Base-by-base conservation (phyloP, 495 filamentous ascomycete species). In the Neurospora sp. region DNA sequence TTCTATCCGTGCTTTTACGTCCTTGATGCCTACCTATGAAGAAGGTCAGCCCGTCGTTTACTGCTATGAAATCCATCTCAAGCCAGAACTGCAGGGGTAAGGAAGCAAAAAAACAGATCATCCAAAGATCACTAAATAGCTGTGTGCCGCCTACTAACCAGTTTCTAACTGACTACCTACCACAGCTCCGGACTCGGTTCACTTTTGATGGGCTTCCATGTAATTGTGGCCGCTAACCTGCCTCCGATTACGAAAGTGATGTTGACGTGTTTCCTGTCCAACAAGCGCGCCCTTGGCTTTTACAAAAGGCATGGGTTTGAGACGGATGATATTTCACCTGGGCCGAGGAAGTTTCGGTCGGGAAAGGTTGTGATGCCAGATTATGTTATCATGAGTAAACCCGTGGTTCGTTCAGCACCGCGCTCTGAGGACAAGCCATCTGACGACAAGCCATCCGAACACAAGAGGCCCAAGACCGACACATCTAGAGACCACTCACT, bases 11-110 rank as follows among this genome's bases (percentile, higher is more conserved):
- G 94, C 89, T 0, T 97, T 96, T 73, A 83, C 91, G 2, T 95
- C 93, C 3, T 89, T 96, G 77, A 93, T 94, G 91, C 88, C 92
- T 3, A 94, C 92, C 9, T 89, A 91, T 74, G 94, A 97, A 76
- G 91, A 91, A 73, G 88, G 88, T 0, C 81, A 88, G 39, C 86
- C 91, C 16, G 92, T 96, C 6, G 75, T 94, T 3, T 97, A 97
- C 76, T 91, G 92, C 81, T 97, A 97, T 79, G 94, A 97, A 83
- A 88, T 97, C 31, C 94, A 97, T 74, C 83, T 97, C 10, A 80
- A 84, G 48, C 81, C 85, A 1, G 75, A 73, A 2, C 79, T 90
- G 5, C 89, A 90, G 73, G 81, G 86, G 80, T 84, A 78, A 61
- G 18, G 11, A 31, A 59, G 22, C 27, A 44, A 12, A 73, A 18